These are phyloP conservation scores for Coemansia sp. DNA, from an alignment of 192 early-diverging fungal genomes.

Conservation along the genomic window DNA sequence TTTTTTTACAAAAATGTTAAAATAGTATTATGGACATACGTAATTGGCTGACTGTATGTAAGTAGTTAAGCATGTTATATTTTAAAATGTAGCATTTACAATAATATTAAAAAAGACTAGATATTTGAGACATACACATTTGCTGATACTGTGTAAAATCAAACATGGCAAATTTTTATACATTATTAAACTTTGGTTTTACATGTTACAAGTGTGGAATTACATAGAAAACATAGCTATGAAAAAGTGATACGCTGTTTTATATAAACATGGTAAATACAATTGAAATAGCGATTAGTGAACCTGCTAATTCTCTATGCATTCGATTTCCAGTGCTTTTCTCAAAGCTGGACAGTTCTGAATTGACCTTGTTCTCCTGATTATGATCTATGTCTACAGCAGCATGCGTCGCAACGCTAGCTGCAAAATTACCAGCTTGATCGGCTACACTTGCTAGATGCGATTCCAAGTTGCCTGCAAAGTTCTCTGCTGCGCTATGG, in stretches of 20 bases:
- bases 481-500: conserved; percentile 11
- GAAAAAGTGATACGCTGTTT: neutral
- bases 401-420: conserved; percentile 17
- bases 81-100: too few species aligned
- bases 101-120: too few species aligned
- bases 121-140: too few species aligned
- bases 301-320: neutral
- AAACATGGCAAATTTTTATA: too few species aligned
- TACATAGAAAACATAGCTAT: too few species aligned
- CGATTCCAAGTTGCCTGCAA: conserved; percentile 10
- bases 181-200: too few species aligned
- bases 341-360: conserved; percentile 34
- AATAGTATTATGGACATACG: neutral
- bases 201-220: too few species aligned
- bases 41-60: conserved; percentile 1
- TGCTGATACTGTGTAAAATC: too few species aligned
- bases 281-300: neutral
- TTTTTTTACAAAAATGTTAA: neutral
- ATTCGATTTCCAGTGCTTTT: neutral
- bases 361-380: conserved; percentile 21
- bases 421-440: conserved; percentile 18
- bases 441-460: conserved; percentile 23
- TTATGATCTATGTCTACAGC: conserved; percentile 10
- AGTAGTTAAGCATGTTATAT: too few species aligned
- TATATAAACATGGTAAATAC: neutral